Percentiles rank a stretch among this genome's conserved stretches.
Conservation (phyloP, 2,329 filamentous ascomycete species). For the Periconia sp. region DNA sequence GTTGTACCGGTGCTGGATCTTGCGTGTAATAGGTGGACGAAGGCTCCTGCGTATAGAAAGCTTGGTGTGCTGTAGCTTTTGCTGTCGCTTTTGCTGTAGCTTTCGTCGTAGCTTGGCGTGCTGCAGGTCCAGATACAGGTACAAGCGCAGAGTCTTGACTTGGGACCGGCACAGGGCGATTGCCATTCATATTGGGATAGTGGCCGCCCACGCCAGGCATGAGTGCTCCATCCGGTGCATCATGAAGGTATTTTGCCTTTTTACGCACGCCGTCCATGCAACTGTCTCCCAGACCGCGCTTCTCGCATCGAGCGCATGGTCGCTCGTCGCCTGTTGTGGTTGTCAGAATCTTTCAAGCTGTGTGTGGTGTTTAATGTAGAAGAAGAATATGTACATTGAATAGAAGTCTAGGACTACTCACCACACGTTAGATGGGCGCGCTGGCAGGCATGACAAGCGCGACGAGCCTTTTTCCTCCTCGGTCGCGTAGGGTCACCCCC, state of each 20-base stretch:
- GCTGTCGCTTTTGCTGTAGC: too few relatives aligned
- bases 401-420: too few relatives aligned
- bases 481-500: constrained; percentile 90
- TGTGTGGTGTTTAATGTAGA: too few relatives aligned
- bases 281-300: constrained; percentile 85
- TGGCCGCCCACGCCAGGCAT: constrained; percentile 81
- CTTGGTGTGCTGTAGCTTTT: too few relatives aligned
- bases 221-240: constrained; percentile 87
- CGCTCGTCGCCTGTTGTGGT: constrained; percentile 81
- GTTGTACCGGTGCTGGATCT: constrained; percentile 43
- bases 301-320: constrained; percentile 92
- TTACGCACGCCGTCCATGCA: constrained; percentile 98
- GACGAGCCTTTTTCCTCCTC: constrained; percentile 90
- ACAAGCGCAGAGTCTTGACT: constrained; percentile 31
- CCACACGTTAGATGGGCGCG: constrained; percentile 96
- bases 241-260: constrained; percentile 98
- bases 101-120: too few relatives aligned
- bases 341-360: constrained; percentile 8
- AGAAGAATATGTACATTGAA: too few relatives aligned
- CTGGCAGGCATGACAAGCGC: constrained; percentile 96
- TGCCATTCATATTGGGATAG: constrained; percentile 62
- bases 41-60: constrained; percentile 52
- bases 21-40: constrained; percentile 49
- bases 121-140: constrained; percentile 40
- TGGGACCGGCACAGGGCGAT: constrained; percentile 49